These are phyloP conservation scores for Fistulifera solaris DNA, from an alignment of 108 stramenopile species.

Conservation along the genomic window DNA sequence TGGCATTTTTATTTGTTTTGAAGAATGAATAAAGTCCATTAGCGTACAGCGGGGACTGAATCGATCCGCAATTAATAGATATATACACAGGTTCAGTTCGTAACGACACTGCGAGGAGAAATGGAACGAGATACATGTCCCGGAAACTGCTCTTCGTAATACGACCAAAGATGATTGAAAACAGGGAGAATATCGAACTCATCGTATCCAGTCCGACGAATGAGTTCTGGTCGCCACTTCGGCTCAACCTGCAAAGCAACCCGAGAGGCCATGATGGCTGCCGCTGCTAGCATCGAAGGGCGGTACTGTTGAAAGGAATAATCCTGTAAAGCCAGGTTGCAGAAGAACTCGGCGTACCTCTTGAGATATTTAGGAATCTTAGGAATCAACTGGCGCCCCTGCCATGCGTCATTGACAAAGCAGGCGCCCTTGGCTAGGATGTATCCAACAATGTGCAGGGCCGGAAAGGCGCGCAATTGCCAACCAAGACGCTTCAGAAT, in stretches of 20 bases:
- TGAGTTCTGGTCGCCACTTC: slow-evolving; percentile 68
- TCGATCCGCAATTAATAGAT: too few species aligned
- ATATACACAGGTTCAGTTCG: too few species aligned
- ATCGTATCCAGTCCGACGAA: slow-evolving; percentile 62
- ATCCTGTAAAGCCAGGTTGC: slow-evolving; percentile 88
- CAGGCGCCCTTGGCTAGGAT: slow-evolving; percentile 69
- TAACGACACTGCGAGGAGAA: slow-evolving; percentile 51
- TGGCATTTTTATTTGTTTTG: background rate
- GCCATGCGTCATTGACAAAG: slow-evolving; percentile 78
- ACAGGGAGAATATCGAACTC: slow-evolving; percentile 54
- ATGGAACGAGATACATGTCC: slow-evolving; percentile 75
- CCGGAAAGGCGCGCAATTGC: slow-evolving; percentile 73
- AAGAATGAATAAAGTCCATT: too few species aligned
- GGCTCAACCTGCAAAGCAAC: slow-evolving; percentile 78
- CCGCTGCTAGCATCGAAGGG: slow-evolving; percentile 79
- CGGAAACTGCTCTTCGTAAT: slow-evolving; percentile 88
- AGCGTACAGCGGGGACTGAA: too few species aligned
- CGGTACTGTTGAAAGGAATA: slow-evolving; percentile 83
- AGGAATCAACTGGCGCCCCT: slow-evolving; percentile 68
- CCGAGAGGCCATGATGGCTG: slow-evolving; percentile 70
- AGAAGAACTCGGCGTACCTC: slow-evolving; percentile 92
- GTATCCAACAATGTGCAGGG: slow-evolving; percentile 75
- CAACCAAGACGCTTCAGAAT: slow-evolving; percentile 68
- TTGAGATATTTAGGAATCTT: slow-evolving; percentile 89
- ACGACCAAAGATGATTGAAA: slow-evolving; percentile 78